These are phyloP conservation scores for Cryphonectria parasitica DNA, from an alignment of 2,329 filamentous ascomycete species.

Conservation along the genomic window DNA sequence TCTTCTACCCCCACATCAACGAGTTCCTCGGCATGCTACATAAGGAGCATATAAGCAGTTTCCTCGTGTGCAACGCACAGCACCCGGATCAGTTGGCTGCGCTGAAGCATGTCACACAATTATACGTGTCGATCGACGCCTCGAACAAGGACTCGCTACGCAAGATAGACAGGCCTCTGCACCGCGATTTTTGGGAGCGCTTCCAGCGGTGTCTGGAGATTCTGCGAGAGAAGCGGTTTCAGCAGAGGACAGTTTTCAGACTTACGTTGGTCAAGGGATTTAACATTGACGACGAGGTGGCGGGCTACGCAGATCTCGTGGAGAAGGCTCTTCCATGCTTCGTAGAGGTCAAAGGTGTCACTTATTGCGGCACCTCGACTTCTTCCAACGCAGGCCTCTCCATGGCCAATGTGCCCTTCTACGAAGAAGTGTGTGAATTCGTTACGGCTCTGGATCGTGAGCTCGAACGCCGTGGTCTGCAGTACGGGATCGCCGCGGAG, in stretches of 20 bases:
- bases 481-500: constrained; percentile 91
- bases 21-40: constrained; percentile 86
- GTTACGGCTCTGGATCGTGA: constrained; percentile 74
- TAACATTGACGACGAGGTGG: constrained; percentile 92
- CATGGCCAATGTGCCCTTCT: constrained; percentile 98
- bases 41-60: constrained; percentile 84
- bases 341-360: constrained; percentile 95
- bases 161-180: constrained; percentile 87
- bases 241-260: constrained; percentile 91
- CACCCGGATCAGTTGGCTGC: constrained; percentile 88
- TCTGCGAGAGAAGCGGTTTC: constrained; percentile 77
- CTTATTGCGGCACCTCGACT: constrained; percentile 90
- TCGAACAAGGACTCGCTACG: constrained; percentile 86
- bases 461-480: constrained; percentile 70
- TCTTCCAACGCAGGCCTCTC: constrained; percentile 82
- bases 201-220: constrained; percentile 92
- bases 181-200: constrained; percentile 96
- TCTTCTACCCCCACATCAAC: constrained; percentile 98
- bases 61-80: constrained; percentile 96
- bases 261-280: constrained; percentile 97
- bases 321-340: constrained; percentile 87
- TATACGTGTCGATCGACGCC: constrained; percentile 96
- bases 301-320: constrained; percentile 88
- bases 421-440: constrained; percentile 85
- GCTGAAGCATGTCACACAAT: constrained; percentile 84